These are phyloP conservation scores for Blastobotrys terrestris DNA, from an alignment of 805 yeast genomes.

Conservation along the genomic window DNA sequence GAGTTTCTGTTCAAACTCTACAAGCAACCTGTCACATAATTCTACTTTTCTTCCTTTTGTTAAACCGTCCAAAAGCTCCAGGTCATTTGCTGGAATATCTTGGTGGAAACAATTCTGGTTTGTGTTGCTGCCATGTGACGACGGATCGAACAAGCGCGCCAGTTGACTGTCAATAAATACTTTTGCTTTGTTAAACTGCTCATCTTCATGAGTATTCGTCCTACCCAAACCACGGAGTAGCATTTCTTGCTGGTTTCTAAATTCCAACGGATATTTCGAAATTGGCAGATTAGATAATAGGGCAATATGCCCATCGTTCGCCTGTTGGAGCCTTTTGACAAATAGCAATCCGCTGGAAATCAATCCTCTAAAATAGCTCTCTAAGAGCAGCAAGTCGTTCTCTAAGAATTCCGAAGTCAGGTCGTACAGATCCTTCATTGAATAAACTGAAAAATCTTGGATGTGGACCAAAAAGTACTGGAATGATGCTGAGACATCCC, in stretches of 20 bases:
- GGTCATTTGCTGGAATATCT: neutral
- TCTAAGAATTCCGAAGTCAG: conserved; percentile 46
- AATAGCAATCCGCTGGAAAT: conserved; percentile 85
- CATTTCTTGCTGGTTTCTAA: conserved; percentile 10
- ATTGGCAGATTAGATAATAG: conserved; percentile 39
- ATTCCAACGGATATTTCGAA: conserved; percentile 2
- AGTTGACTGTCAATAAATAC: neutral
- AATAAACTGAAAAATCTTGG: conserved; percentile 7
- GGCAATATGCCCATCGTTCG: conserved; percentile 38
- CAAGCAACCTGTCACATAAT: conserved; percentile 10
- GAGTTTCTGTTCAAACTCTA: conserved; percentile 4
- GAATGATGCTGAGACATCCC: conserved; percentile 23
- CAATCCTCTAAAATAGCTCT: conserved; percentile 68
- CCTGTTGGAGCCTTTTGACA: conserved; percentile 37
- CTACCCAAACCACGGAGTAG: conserved; percentile 11
- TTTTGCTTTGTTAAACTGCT: conserved; percentile 5
- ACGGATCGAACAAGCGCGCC: conserved; percentile 5
- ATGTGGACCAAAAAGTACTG: conserved; percentile 21
- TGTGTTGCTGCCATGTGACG: neutral
- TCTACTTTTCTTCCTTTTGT: conserved; percentile 7
- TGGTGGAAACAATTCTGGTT: neutral
- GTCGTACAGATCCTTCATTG: conserved; percentile 27
- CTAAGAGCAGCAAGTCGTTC: conserved; percentile 46
- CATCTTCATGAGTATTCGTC: neutral
- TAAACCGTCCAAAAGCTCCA: neutral